Conservation (phyloP, 805 yeast species). For the Kodamaea jinghongensis region DNA sequence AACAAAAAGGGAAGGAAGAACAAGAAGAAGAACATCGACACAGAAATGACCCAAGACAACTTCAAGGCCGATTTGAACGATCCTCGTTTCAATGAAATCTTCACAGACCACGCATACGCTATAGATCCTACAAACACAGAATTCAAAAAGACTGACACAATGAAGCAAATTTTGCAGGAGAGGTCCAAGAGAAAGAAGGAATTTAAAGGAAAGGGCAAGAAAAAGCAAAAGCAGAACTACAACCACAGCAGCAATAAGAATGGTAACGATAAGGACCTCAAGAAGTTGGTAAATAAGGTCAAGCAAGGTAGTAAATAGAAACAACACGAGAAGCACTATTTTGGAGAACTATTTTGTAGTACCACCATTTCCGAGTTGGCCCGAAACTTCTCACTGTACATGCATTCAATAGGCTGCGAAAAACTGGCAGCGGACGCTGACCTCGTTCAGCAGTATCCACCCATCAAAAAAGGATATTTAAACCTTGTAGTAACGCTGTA, state of each 20-base stretch:
- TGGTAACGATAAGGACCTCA: constrained; percentile 14
- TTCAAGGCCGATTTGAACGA: constrained; percentile 75
- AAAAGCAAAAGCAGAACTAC: constrained; percentile 15
- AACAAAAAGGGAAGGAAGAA: constrained; percentile 46
- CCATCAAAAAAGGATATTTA: too few relatives aligned
- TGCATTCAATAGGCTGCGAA: too few relatives aligned
- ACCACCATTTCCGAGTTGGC: too few relatives aligned
- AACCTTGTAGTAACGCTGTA: too few relatives aligned
- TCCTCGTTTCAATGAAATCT: constrained; percentile 80
- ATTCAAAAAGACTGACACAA: constrained; percentile 81
- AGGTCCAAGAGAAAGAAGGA: constrained; percentile 51
- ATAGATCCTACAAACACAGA: constrained; percentile 94
- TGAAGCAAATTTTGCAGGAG: constrained; percentile 79
- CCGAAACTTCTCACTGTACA: too few relatives aligned
- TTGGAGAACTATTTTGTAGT: too few relatives aligned
- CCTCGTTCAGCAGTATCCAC: too few relatives aligned
- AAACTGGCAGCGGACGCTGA: too few relatives aligned
- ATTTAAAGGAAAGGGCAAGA: constrained; percentile 13
- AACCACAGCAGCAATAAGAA: constrained; percentile 6
- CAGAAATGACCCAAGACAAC: constrained; percentile 43
- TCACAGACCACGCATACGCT: constrained; percentile 84
- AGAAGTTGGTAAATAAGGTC: constrained; percentile 48
- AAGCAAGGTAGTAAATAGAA: constrained; percentile 23
- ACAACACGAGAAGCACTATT: too few relatives aligned
- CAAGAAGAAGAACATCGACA: constrained; percentile 50